Evolutionary conservation across 306 rosid species (phyloP), one percentile per base, ranked within the genome.

Genomic region (Neltuma alba): DNA sequence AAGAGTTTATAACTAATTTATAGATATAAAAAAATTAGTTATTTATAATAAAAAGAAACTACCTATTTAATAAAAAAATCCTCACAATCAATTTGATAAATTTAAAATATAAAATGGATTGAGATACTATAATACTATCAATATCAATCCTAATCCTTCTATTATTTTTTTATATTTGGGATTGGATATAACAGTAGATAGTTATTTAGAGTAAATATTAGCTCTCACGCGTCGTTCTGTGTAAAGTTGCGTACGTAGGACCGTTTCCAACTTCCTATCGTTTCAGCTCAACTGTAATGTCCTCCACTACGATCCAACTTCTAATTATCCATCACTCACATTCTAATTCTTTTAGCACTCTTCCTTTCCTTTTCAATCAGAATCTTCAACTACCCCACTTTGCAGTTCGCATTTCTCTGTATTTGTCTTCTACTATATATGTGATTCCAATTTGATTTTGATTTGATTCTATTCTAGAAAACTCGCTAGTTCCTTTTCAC

Each of bases 321-420:
- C 62, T 54, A 13, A 4, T 21, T 21, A 34, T 61, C 18, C n/a
- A 6, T 11, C 63, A 31, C 63, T 48, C 62, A 3, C 61, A 47
- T 48, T 48, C 40, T 45, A 61, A 47, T 70, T 7, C 27, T 31
- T 40, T 8, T 54, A 1, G 31, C 55, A 15, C 41, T 66, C 33
- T 25, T 18, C 10, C 63, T 31, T 38, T 2, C 33, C 18, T 58
- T 79, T 44, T 60, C 77, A 44, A 9, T 79, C 77, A 31, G 15
- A 23, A 28, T 45, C 54, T 23, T 61, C 83, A 34, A 34, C 72
- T 15, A 61, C 62, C 77, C 40, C 76, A 41, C 77, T 58, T 30
- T 25, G 13, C 9, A 60, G 37, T 30, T 60, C 66, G 36, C 36
- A 21, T 57, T 48, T 33, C 68, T 57, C 52, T 57, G 8, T 15